Evolutionary conservation across 192 early-diverging fungal genomes (phyloP), one percentile per base, ranked within the genome.

Genomic region (Podila epicladia): DNA sequence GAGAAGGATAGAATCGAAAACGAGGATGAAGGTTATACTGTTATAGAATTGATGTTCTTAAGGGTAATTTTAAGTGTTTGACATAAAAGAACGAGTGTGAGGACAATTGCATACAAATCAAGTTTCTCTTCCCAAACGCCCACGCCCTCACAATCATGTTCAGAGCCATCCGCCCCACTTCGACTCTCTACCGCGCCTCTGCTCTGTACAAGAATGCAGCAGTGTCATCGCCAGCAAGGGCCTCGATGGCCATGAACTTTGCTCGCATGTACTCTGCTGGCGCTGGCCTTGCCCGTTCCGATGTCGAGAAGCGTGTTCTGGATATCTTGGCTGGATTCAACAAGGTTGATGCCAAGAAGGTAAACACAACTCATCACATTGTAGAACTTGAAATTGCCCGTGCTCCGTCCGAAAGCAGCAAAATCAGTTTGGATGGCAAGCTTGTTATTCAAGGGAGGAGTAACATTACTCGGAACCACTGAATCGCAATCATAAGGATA

Each of bases 281-380:
- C 64, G 89, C 91, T 22, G 90, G 84, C 31, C 90, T 96, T 32
- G 74, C 89, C 65, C 86, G 91, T 59, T 75, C 83, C 60, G 86
- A 89, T 58, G 91, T 99, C 72, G 92, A 98, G 88, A 85, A 90
- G 80, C 90, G 97, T 67, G 92, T 99, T 66, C 85, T 98, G 71
- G 90, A 93, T 58, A 89, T 99, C 33, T 83, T 99, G 65, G 91
- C 91, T 82, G 96, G 94, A 75, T 99, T 99, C 87, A 97, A 97
- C 83, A 99, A 99, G 89, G 94, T 99, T 78, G 93, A 96, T 75
- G 84, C 89, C 48, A 78, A 85, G 74, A 97, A 98, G 94, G 97
- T 99, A 91, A 83, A 55, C n/a, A 72, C 12, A 45, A 45, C 41
- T 15, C 41, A 45, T 45, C 17, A 15, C 41, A 45, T 37, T 37